phyloP scores from a whole-genome alignment of 129 eudicot genomes.

The Daucus carota region DNA sequence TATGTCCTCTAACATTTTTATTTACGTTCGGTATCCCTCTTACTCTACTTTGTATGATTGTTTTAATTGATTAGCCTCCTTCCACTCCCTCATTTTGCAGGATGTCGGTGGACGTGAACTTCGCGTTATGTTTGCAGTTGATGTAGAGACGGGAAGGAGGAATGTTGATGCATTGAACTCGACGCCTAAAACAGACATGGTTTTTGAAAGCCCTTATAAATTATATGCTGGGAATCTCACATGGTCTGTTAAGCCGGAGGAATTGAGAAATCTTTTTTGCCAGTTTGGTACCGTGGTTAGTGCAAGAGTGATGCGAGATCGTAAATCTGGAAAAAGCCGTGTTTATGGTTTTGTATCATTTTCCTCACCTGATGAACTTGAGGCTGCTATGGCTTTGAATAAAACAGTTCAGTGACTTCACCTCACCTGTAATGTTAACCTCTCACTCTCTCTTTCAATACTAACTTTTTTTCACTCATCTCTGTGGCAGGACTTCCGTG shows the following conservation, averaged over 20 bases:
- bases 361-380: conserved; percentile 34
- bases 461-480: neutral
- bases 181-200: conserved; percentile 23
- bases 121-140: conserved; percentile 36
- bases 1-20: neutral
- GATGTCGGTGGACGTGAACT: conserved; percentile 48
- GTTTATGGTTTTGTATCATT: conserved; percentile 43
- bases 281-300: conserved; percentile 43
- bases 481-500: conserved; percentile 31
- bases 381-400: conserved; percentile 39
- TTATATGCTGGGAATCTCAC: conserved; percentile 42
- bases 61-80: neutral
- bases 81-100: neutral
- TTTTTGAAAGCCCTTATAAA: conserved; percentile 37
- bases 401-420: conserved; percentile 31
- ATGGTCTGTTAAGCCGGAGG: conserved; percentile 42
- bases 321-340: conserved; percentile 39
- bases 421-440: neutral
- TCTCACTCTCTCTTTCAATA: neutral
- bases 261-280: conserved; percentile 31
- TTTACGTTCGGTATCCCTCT: neutral
- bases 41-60: neutral
- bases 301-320: conserved; percentile 39
- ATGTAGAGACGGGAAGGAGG: conserved; percentile 24
- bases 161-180: conserved; percentile 26